A percentile compares a stretch with the other conserved stretches of the same genome.
phyloP scores from a whole-genome alignment of 805 yeast genomes.

The Wickerhamomyces kurtzmanii region DNA sequence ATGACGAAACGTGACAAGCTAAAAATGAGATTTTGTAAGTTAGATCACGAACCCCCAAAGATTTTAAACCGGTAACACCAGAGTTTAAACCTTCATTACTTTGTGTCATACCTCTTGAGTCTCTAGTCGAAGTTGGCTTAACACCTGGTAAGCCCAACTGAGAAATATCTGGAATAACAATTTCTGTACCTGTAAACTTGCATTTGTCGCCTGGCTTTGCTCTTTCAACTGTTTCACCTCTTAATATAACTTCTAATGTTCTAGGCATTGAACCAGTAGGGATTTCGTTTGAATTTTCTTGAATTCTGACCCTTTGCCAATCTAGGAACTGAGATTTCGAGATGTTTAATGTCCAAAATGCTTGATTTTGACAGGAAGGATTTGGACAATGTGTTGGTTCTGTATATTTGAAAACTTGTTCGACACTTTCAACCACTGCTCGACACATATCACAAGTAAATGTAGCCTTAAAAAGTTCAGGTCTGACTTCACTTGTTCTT shows the following conservation, averaged over 20 bases:
- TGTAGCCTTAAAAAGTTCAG: conserved; percentile 79
- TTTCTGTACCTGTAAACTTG: conserved; percentile 87
- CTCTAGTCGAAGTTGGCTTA: conserved; percentile 75
- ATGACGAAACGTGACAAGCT: conserved; percentile 82
- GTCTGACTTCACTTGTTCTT: conserved; percentile 92
- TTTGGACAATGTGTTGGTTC: conserved; percentile 91
- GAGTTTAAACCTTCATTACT: conserved; percentile 59
- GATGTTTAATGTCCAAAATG: conserved; percentile 76
- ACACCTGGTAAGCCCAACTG: conserved; percentile 94
- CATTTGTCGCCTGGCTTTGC: conserved; percentile 98
- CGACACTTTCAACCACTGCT: conserved; percentile 79
- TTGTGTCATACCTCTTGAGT: conserved; percentile 35
- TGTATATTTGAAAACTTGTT: conserved; percentile 87
- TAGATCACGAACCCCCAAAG: conserved; percentile 90
- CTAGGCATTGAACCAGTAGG: conserved; percentile 99
- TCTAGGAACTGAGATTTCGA: conserved; percentile 82
- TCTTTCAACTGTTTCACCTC: conserved; percentile 92
- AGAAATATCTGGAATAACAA: conserved; percentile 89
- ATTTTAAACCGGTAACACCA: conserved; percentile 81
- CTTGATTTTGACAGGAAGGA: conserved; percentile 80
- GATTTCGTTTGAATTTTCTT: conserved; percentile 92
- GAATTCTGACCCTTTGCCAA: conserved; percentile 95
- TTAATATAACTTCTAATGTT: conserved; percentile 80
- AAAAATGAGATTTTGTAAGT: conserved; percentile 86
- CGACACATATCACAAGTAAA: conserved; percentile 87